Percentiles rank a stretch among this genome's conserved stretches.
phyloP scores from a whole-genome alignment of 2,329 filamentous ascomycete genomes.

The Cladosporium austrohemisphaericum region DNA sequence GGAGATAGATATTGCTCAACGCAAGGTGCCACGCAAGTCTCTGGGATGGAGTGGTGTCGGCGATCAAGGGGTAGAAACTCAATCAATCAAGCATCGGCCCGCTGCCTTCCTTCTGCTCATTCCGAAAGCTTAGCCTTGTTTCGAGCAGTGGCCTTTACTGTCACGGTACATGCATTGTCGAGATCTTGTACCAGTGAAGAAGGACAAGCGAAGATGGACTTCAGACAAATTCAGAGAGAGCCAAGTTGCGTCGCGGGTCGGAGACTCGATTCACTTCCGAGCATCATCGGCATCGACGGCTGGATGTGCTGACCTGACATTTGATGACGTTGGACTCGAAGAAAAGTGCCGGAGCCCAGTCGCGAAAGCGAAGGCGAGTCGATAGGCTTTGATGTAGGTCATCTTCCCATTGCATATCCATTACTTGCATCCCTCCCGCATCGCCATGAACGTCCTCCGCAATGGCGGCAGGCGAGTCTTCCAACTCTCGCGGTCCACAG shows the following conservation, averaged over 20 bases:
- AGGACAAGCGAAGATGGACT: too few species aligned
- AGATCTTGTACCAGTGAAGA: too few species aligned
- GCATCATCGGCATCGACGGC: neutral
- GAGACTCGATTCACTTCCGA: neutral
- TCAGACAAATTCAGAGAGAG: too few species aligned
- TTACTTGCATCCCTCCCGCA: neutral
- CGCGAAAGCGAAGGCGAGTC: slow-evolving; percentile 1
- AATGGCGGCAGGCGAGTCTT: neutral
- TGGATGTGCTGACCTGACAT: neutral
- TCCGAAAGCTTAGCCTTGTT: neutral
- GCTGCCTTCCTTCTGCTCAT: neutral
- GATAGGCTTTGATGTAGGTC: neutral
- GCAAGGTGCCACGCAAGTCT: slow-evolving; percentile 4
- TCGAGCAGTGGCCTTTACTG: too few species aligned
- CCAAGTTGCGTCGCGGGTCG: too few species aligned
- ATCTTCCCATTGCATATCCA: neutral
- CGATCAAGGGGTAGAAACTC: neutral
- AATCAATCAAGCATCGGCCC: slow-evolving; percentile 1
- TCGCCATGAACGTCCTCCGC: slow-evolving; percentile 3
- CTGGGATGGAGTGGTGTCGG: neutral
- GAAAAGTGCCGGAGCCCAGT: slow-evolving; percentile 5
- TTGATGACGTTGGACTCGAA: neutral
- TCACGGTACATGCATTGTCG: too few species aligned
- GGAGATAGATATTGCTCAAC: neutral
- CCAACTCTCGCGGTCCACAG: neutral